Base-by-base conservation (phyloP, 208 protist species). In the Balamuthia mandrillaris region DNA sequence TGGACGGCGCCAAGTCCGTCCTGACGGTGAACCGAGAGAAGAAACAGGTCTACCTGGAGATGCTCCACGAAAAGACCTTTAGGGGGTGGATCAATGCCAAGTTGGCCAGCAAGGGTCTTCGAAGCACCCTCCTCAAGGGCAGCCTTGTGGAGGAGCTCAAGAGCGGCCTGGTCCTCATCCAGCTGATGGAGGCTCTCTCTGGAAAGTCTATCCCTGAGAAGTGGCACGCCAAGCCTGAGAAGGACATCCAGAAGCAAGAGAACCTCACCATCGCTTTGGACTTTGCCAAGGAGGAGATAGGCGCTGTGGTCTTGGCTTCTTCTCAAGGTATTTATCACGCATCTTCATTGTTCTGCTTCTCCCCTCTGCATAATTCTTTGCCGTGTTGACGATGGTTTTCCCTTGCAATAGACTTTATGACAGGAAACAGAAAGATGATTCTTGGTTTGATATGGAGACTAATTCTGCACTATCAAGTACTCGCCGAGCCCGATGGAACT, bases 381-480 rank as follows among this genome's bases (percentile, higher is more conserved):
- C n/a, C n/a, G n/a, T n/a, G n/a, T n/a, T n/a, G n/a, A n/a, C n/a
- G n/a, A n/a, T n/a, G n/a, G n/a, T n/a, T n/a, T n/a, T n/a, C n/a
- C n/a, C n/a, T n/a, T n/a, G n/a, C n/a, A n/a, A n/a, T n/a, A n/a
- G n/a, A n/a, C n/a, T n/a, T n/a, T n/a, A n/a, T n/a, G n/a, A n/a
- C n/a, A n/a, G 74, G 74, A 60, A 51, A 81, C 29, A 18, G 29
- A 27, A 81, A 81, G 74, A 81, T 81, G 74, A 18, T 81, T 4
- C 39, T 81, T 31, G 74, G 74, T 31, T 51, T 81, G 74, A 63
- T 81, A 12, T 81, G 74, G 74, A 81, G 49, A 21, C 74, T 81
- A 24, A 35, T 81, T 14, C 74, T 81, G 18, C 49, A 81, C 49
- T 81, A 44, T 35, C n/a, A n/a, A n/a, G n/a, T n/a, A n/a, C n/a